Conservation (phyloP, 257 asterid species). For the Linaria vulgaris region DNA sequence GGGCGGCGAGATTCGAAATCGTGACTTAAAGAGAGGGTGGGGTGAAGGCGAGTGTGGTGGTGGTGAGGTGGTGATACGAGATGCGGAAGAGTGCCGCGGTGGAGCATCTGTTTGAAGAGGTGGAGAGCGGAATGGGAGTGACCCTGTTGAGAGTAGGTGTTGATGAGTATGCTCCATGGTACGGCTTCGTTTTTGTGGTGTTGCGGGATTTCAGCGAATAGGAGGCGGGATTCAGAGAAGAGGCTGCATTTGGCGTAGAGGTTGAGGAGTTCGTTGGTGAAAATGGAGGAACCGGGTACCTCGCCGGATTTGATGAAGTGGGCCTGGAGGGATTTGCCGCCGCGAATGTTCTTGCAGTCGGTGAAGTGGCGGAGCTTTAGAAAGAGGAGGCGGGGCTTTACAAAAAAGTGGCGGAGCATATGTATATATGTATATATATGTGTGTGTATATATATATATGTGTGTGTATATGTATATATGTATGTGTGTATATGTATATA, state of each 20-base stretch:
- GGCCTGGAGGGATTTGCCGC: conserved; percentile 58
- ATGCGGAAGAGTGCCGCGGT: conserved; percentile 40
- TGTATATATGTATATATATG: too few species aligned
- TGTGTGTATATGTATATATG: too few species aligned
- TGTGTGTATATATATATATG: too few species aligned
- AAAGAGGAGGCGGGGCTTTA: conserved; percentile 49
- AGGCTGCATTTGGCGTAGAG: conserved; percentile 70
- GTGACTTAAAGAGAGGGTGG: too few species aligned
- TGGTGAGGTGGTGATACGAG: too few species aligned
- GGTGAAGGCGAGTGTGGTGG: too few species aligned
- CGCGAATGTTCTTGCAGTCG: conserved; percentile 33
- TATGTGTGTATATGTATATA: too few species aligned
- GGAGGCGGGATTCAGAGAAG: conserved; percentile 48
- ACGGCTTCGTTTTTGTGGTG: conserved; percentile 44
- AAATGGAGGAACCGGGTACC: conserved; percentile 41
- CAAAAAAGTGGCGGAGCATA: too few species aligned
- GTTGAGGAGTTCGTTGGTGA: conserved; percentile 60
- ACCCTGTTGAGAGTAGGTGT: conserved; percentile 56
- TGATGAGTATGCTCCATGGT: conserved; percentile 79
- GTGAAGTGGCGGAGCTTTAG: conserved; percentile 51
- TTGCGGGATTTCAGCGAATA: conserved; percentile 47
- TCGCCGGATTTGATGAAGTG: conserved; percentile 61
- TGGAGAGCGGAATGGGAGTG: conserved; percentile 48
- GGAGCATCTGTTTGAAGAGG: conserved; percentile 54
- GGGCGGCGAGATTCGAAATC: too few species aligned